Evolutionary conservation across 352 stramenopile genomes (phyloP).

Genomic region (Globisporangium solare): DNA sequence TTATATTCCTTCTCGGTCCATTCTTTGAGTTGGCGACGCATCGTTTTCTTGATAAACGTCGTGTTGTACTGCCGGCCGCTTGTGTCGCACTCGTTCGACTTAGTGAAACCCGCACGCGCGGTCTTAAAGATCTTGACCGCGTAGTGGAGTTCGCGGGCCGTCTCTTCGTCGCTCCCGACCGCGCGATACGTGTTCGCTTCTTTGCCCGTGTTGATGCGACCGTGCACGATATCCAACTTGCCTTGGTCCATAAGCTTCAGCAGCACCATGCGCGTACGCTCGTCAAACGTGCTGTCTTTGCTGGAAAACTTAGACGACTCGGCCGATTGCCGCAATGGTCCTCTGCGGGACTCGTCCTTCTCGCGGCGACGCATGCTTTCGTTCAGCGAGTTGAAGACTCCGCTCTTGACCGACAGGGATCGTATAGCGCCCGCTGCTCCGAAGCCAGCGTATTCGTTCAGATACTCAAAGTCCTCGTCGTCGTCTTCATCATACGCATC

Average conservation of each 20-base stretch:
- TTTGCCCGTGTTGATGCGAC: slow-evolving; percentile 38
- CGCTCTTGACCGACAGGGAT: slow-evolving; percentile 6
- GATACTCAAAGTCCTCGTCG: slow-evolving; percentile 20
- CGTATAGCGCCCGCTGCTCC: slow-evolving; percentile 3
- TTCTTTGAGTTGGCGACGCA: slow-evolving; percentile 56
- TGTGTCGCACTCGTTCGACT: slow-evolving; percentile 41
- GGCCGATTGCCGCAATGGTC: slow-evolving; percentile 9
- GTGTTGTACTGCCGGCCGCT: slow-evolving; percentile 44
- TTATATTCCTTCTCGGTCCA: slow-evolving; percentile 50
- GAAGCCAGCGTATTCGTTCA: slow-evolving; percentile 6
- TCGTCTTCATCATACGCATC: slow-evolving; percentile 16
- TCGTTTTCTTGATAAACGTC: slow-evolving; percentile 50
- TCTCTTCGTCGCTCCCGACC: slow-evolving; percentile 21
- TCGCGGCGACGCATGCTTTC: slow-evolving; percentile 30
- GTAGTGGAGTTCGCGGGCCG: slow-evolving; percentile 18
- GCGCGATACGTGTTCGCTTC: slow-evolving; percentile 53
- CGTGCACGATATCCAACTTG: slow-evolving; percentile 32
- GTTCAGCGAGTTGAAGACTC: slow-evolving; percentile 23
- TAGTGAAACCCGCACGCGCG: slow-evolving; percentile 39
- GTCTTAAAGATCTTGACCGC: slow-evolving; percentile 78
- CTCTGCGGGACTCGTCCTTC: slow-evolving; percentile 21
- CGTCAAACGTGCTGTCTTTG: slow-evolving; percentile 50
- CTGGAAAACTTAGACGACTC: slow-evolving; percentile 27
- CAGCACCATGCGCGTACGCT: slow-evolving; percentile 38
- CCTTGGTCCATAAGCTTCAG: slow-evolving; percentile 42